Evolutionary conservation across 2,329 filamentous ascomycete species (phyloP), one percentile per base, ranked within the genome.

Genomic region (Fusarium tupiense): DNA sequence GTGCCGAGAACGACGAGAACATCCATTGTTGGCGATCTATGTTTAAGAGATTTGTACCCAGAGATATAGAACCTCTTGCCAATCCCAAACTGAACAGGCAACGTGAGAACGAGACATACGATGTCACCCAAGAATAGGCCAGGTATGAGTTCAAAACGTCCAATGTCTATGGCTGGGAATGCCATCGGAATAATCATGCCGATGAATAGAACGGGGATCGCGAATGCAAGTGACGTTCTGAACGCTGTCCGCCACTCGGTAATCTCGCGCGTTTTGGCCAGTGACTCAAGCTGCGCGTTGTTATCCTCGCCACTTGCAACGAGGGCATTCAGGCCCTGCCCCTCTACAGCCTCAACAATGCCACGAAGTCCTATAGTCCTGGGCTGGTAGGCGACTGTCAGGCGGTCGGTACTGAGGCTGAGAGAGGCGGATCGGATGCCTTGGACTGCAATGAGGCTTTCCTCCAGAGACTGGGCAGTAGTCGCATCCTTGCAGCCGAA

Each of bases 181-280:
- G 89, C 89, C 96, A 98, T 98, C 41, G 96, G 96, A 63, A 98
- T 86, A 41, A 98, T 83, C 96, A 98, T 99, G 88, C 93, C 94
- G 75, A 97, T 93, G 57, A 98, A 80, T 79, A 98, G 94, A 38
- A 99, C 96, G 0, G 96, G 96, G 12, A 98, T 84, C 6, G 95
- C 95, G 80, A 98, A 98, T 6, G 88, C 87, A 7, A 94, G 79
- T 0, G 95, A 98, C 13, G 92, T 88, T 70, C 89, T 87, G 83
- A 98, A 97, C 0, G 95, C 94, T 37, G 87, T 89, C 69, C 90
- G 91, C 96, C 96, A 99, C 82, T 98, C 95, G 71, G 93, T 93
- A 69, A 99, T 98, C 82, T 99, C 96, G 76, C 94, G 94, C 0
- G 96, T 98, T 84, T 98, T 99, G 14, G 96, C 93, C 6, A 99